These are phyloP conservation scores for Daldinia eschscholtzii DNA, from an alignment of 2,329 filamentous ascomycete genomes.

Conservation along the genomic window DNA sequence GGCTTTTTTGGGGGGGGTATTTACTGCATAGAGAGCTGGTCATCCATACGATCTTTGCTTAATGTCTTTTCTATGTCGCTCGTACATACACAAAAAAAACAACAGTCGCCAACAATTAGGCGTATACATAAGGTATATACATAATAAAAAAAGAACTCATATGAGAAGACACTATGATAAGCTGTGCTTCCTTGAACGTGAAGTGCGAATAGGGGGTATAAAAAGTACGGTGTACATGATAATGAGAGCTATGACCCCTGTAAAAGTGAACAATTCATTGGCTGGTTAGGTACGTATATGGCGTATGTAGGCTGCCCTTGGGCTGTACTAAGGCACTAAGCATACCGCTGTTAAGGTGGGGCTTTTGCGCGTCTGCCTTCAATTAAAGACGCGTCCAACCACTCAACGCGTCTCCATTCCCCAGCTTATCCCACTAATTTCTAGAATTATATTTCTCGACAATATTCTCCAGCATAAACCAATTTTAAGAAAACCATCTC, in stretches of 20 bases:
- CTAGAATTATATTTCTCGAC: constrained; percentile 12
- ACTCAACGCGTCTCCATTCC: constrained; percentile 36
- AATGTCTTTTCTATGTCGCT: constrained; percentile 46
- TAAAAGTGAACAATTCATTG: not conserved
- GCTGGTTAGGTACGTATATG: not conserved
- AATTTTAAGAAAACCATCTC: constrained; percentile 12
- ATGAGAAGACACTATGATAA: constrained; percentile 24
- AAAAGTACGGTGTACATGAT: constrained; percentile 4
- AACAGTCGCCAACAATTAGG: constrained; percentile 24
- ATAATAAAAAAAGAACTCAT: constrained; percentile 30
- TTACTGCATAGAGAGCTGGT: constrained; percentile 37
- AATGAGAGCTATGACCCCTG: not conserved
- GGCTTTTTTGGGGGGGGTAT: constrained; percentile 27
- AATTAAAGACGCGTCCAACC: constrained; percentile 41
- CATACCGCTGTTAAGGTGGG: constrained; percentile 23
- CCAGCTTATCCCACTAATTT: constrained; percentile 40
- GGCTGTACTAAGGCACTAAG: not conserved
- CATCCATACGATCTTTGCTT: constrained; percentile 46
- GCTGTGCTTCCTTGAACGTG: not conserved
- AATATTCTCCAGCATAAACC: constrained; percentile 13
- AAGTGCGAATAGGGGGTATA: constrained; percentile 1
- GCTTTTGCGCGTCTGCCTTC: constrained; percentile 33
- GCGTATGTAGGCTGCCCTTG: not conserved
- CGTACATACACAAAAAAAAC: constrained; percentile 35
- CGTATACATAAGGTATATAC: constrained; percentile 41